Conservation (phyloP, 305 asterid genomes). For the Monarda citriodora region DNA sequence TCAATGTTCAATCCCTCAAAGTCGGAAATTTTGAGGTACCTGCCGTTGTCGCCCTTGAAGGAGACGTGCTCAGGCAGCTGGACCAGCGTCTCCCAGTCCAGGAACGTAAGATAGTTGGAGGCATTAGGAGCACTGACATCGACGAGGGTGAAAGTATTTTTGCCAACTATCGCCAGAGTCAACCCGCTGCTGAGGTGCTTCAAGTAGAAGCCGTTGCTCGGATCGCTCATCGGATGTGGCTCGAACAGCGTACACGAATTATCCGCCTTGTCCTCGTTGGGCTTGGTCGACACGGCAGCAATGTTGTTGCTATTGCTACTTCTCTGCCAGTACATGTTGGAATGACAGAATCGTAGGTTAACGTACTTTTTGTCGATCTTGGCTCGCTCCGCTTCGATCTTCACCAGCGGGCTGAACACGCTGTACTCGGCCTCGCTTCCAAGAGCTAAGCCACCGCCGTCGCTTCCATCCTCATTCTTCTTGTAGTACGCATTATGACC, state of each 20-base stretch:
- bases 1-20: no score
- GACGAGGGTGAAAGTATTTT: no score
- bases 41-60: conserved; percentile 8
- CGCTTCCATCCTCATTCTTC: no score
- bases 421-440: no score
- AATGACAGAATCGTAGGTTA: not conserved
- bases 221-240: not conserved
- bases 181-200: not conserved
- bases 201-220: not conserved
- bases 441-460: no score
- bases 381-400: not conserved
- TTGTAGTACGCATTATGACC: no score
- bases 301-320: rapidly evolving
- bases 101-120: not conserved
- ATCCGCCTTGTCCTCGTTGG: not conserved
- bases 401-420: not conserved
- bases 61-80: conserved; percentile 3
- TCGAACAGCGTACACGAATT: conserved; percentile 9
- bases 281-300: not conserved
- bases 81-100: not conserved
- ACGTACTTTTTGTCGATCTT: not conserved
- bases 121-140: no score
- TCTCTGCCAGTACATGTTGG: not conserved
- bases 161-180: no score
- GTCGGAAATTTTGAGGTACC: not conserved